These are phyloP conservation scores for Aspergillus sp. DNA, from an alignment of 2,329 filamentous ascomycete species.

Conservation along the genomic window DNA sequence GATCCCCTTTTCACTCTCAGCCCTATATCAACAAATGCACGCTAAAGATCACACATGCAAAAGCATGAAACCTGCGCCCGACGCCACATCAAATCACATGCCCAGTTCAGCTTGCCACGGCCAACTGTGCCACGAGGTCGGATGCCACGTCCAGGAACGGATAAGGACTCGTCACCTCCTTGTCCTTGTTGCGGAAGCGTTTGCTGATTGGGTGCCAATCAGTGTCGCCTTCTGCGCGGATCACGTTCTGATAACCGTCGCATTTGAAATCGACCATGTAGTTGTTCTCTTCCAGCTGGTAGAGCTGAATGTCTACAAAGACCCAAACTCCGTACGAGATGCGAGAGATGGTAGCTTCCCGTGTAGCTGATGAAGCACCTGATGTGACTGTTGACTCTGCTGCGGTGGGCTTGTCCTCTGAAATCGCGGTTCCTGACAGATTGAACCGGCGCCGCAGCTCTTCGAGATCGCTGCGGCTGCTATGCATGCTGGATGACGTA, in stretches of 20 bases:
- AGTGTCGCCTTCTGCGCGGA: constrained; percentile 53
- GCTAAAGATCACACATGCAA: constrained; percentile 12
- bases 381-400: constrained; percentile 37
- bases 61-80: not conserved
- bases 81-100: constrained; percentile 5
- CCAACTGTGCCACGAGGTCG: constrained; percentile 88
- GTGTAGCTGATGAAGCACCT: constrained; percentile 44
- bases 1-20: not conserved
- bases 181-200: constrained; percentile 71
- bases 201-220: constrained; percentile 57
- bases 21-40: constrained; percentile 9
- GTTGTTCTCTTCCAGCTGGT: constrained; percentile 88
- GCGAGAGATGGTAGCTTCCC: constrained; percentile 41
- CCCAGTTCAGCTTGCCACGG: constrained; percentile 67
- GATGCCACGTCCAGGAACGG: constrained; percentile 95
- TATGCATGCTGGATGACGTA: constrained; percentile 42
- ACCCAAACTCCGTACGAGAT: constrained; percentile 77
- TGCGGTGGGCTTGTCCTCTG: constrained; percentile 39
- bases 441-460: constrained; percentile 47
- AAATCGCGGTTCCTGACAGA: constrained; percentile 37
- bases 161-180: constrained; percentile 93
- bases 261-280: constrained; percentile 99
- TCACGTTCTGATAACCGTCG: constrained; percentile 91
- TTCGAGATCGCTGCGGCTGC: constrained; percentile 47
- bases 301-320: constrained; percentile 94